Evolutionary conservation across 148 eudicot genomes (phyloP).

Genomic region (Amaranthus hypochondriacus): DNA sequence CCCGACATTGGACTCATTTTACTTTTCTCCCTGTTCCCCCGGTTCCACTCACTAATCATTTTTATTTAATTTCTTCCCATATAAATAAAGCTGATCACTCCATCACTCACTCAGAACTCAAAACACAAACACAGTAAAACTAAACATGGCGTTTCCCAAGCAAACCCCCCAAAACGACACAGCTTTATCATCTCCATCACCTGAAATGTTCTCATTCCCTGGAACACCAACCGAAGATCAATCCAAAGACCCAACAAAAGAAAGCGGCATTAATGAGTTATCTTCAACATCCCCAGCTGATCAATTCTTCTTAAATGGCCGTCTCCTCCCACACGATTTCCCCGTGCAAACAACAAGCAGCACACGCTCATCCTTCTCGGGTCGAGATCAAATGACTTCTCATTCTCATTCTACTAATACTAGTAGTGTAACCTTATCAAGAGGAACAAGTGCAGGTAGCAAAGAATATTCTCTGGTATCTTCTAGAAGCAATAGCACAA

Average conservation of each 20-base stretch:
- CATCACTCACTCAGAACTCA: not conserved
- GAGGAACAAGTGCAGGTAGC: constrained; percentile 47
- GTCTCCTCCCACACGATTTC: constrained; percentile 65
- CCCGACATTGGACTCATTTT: constrained; percentile 44
- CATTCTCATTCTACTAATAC: not conserved
- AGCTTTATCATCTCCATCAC: constrained; percentile 23
- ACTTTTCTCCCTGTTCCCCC: constrained; percentile 37
- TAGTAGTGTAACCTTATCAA: constrained; percentile 11
- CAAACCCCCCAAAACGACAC: constrained; percentile 7
- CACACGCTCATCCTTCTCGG: constrained; percentile 24
- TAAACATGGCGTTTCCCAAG: constrained; percentile 9
- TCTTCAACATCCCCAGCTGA: constrained; percentile 70
- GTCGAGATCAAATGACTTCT: constrained; percentile 12
- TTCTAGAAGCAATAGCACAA: constrained; percentile 50
- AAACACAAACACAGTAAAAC: not conserved
- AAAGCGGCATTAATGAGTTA: not conserved
- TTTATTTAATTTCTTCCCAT: not conserved
- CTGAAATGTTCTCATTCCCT: constrained; percentile 45
- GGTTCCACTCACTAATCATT: constrained; percentile 30
- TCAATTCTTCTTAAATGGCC: constrained; percentile 68
- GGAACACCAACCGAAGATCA: constrained; percentile 15
- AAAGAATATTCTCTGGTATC: constrained; percentile 41
- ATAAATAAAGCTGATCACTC: constrained; percentile 19
- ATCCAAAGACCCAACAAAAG: constrained; percentile 17
- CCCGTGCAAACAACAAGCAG: constrained; percentile 25